Percentiles rank a stretch among this genome's conserved stretches.
These are phyloP conservation scores for Boletus bicolor DNA, from an alignment of 768 basidiomycete species.

Conservation along the genomic window DNA sequence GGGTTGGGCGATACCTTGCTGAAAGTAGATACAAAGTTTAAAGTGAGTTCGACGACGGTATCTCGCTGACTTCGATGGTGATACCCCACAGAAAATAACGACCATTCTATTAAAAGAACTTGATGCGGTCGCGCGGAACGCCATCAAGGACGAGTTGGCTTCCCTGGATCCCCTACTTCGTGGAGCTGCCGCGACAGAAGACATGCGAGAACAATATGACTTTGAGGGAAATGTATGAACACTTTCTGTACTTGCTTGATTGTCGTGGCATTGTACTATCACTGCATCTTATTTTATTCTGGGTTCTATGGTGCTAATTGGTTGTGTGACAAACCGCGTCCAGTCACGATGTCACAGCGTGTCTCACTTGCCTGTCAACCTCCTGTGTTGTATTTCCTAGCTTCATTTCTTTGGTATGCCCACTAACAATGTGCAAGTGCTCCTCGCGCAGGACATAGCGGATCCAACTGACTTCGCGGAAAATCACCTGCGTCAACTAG, in stretches of 20 bases:
- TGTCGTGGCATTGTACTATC: conserved; percentile 25
- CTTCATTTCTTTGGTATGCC: conserved; percentile 15
- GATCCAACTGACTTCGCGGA: conserved; percentile 73
- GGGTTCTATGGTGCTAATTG: background rate
- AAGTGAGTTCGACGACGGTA: conserved; percentile 45
- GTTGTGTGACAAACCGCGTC: conserved; percentile 22
- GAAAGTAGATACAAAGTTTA: conserved; percentile 82
- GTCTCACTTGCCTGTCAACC: background rate
- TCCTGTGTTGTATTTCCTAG: background rate
- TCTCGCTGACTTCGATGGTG: background rate
- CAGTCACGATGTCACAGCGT: conserved; percentile 25
- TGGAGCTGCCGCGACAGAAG: conserved; percentile 45
- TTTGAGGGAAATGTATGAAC: conserved; percentile 40
- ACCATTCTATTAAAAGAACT: conserved; percentile 76
- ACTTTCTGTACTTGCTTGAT: conserved; percentile 2
- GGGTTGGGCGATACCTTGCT: conserved; percentile 67
- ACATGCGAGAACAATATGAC: conserved; percentile 40
- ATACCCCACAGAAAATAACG: conserved; percentile 73
- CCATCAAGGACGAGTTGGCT: conserved; percentile 79
- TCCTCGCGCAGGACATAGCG: conserved; percentile 38
- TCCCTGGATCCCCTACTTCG: conserved; percentile 76
- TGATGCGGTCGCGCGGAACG: conserved; percentile 74
- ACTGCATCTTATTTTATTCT: conserved; percentile 8
- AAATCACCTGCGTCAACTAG: conserved; percentile 59
- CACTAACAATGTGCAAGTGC: conserved; percentile 28